Conservation (phyloP, 352 stramenopile species). For the Phytophthora gonapodyides region DNA sequence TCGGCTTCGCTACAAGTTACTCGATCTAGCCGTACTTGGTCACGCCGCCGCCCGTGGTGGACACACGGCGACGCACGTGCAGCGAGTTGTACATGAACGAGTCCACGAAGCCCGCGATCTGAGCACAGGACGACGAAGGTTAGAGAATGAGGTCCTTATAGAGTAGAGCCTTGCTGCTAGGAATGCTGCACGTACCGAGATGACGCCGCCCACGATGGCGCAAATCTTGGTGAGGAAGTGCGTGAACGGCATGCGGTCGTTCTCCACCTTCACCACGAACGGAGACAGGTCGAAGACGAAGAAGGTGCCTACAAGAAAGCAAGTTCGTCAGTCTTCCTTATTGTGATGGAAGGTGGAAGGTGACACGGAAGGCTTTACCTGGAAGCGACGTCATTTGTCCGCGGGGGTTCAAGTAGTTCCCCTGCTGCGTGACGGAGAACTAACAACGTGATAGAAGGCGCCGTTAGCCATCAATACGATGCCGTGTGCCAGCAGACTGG, state of each 20-base stretch:
- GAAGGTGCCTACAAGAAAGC: conserved; percentile 59
- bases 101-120: conserved; percentile 89
- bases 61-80: conserved; percentile 49
- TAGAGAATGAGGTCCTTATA: background rate
- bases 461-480: conserved; percentile 5
- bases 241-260: conserved; percentile 76
- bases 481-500: background rate
- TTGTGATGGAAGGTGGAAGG: background rate
- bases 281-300: conserved; percentile 88
- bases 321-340: conserved; percentile 5
- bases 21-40: conserved; percentile 42
- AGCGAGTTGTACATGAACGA: conserved; percentile 89
- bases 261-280: conserved; percentile 88
- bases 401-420: conserved; percentile 68
- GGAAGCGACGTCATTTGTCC: conserved; percentile 76
- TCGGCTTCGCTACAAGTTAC: conserved; percentile 6
- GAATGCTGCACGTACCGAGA: conserved; percentile 60
- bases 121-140: background rate
- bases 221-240: conserved; percentile 89
- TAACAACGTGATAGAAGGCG: conserved; percentile 22
- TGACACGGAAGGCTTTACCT: conserved; percentile 24
- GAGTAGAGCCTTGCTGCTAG: background rate
- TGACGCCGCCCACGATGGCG: conserved; percentile 80
- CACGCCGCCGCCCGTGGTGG: conserved; percentile 24
- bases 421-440: conserved; percentile 87